Base-by-base conservation (phyloP, 495 filamentous ascomycete genomes). In the Podospora tetraspora region DNA sequence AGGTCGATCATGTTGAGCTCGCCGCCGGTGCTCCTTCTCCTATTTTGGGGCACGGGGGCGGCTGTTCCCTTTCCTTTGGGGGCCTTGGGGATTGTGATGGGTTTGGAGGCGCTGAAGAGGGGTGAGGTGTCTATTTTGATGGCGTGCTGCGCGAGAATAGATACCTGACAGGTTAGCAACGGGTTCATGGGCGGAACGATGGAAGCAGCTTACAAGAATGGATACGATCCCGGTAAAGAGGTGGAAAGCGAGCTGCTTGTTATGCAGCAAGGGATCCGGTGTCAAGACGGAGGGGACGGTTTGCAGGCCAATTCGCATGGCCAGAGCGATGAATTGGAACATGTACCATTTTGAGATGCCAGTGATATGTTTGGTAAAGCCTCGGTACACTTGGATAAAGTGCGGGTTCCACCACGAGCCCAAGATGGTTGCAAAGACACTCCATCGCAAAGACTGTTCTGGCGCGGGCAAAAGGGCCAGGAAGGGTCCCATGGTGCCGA, bases 371-470 rank as follows among this genome's bases (percentile, higher is more conserved):
- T 83, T 87, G 57, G 82, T 83, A 70, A 87, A 83, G 24, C 89
- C 87, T 64, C 84, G 82, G n/a, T 87, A 79, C 71, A 87, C 87
- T 69, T 89, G 78, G 68, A 84, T 83, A 72, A 92, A 82, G 65
- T 84, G 85, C 8, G 90, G 90, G 69, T 93, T 94, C 90, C 91
- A 96, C 87, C 90, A 93, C 13, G 88, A 75, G 2, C 89, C 84
- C 7, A 86, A 70, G 27, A 89, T 69, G 25, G 85, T 86, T 3
- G 84, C 76, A 23, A 83, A 68, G 27, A 90, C 78, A 19, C 79
- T 80, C 84, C 79, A 79, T 75, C 69, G 37, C 72, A 82, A 68
- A 78, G 87, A 67, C 71, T 63, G 66, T 66, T 80, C 76, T 6
- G 76, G 23, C 13, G 68, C 65, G 30, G 79, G 79, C 24, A 81